These are phyloP conservation scores for Lachnellula occidentalis DNA, from an alignment of 2,329 filamentous ascomycete species.

Conservation along the genomic window DNA sequence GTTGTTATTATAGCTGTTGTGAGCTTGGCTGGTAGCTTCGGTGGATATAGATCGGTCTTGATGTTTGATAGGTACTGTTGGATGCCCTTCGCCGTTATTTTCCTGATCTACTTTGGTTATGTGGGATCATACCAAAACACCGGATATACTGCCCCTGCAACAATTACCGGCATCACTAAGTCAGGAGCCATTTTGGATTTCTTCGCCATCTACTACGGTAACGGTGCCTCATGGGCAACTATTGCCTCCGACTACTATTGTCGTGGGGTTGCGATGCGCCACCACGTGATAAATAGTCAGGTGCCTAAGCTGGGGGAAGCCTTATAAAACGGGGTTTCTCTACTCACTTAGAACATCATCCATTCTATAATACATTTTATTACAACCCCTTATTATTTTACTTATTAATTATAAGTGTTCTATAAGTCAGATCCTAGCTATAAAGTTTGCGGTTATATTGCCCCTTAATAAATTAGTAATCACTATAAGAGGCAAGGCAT, in stretches of 20 bases:
- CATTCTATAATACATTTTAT: too few species aligned
- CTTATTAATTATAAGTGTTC: too few species aligned
- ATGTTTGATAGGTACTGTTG: conserved; percentile 17
- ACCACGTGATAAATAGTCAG: too few species aligned
- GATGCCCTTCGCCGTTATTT: conserved; percentile 37
- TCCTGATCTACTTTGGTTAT: conserved; percentile 41
- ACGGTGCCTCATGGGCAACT: conserved; percentile 44
- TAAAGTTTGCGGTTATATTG: too few species aligned
- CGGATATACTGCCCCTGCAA: conserved; percentile 36
- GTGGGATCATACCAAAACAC: conserved; percentile 38
- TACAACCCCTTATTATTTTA: too few species aligned
- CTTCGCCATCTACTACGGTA: conserved; percentile 43
- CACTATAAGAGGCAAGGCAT: too few species aligned
- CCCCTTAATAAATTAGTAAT: too few species aligned
- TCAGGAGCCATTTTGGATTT: conserved; percentile 39
- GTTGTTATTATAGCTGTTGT: conserved; percentile 20
- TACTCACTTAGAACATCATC: too few species aligned
- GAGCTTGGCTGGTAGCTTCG: conserved; percentile 17
- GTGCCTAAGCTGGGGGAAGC: too few species aligned
- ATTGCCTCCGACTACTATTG: conserved; percentile 41
- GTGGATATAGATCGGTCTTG: conserved; percentile 16
- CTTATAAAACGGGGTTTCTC: too few species aligned
- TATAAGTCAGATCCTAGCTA: too few species aligned
- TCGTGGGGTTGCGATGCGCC: too few species aligned
- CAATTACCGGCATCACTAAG: conserved; percentile 33